phyloP scores from a whole-genome alignment of 1,284 basidiomycete species.

The Thecaphora thlaspeos region DNA sequence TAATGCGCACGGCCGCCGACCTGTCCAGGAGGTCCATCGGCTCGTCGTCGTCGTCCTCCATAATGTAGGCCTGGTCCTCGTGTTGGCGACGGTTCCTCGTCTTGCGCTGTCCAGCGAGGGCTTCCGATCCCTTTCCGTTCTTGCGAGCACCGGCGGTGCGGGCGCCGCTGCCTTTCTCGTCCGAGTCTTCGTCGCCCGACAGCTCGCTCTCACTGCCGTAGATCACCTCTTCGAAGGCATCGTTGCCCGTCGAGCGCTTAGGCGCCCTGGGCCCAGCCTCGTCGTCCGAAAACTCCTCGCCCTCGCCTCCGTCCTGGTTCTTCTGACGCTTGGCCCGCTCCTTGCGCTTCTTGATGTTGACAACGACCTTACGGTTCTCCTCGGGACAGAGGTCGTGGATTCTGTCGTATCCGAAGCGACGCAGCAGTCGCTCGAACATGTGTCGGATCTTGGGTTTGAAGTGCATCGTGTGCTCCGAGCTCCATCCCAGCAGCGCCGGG shows the following conservation, averaged over 20 bases:
- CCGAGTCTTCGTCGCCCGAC: constrained; percentile 35
- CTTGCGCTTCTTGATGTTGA: constrained; percentile 87
- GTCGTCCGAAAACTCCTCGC: constrained; percentile 30
- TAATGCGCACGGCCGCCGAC: constrained; percentile 29
- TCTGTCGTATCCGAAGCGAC: constrained; percentile 84
- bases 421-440: constrained; percentile 92
- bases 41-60: constrained; percentile 85
- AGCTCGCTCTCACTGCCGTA: constrained; percentile 54
- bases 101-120: no score
- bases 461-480: constrained; percentile 96
- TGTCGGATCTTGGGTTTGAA: constrained; percentile 96
- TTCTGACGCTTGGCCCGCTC: constrained; percentile 74
- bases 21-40: constrained; percentile 93
- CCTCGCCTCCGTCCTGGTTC: constrained; percentile 16
- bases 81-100: constrained; percentile 8
- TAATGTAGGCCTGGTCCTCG: constrained; percentile 64
- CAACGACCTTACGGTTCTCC: constrained; percentile 73
- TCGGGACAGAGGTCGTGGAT: constrained; percentile 67
- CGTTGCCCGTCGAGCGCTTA: constrained; percentile 10
- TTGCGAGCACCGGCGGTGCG: constrained; percentile 18
- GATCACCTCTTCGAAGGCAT: constrained; percentile 56
- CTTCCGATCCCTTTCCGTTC: constrained; percentile 15
- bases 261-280: constrained; percentile 33
- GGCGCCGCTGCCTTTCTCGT: constrained; percentile 33
- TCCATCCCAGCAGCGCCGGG: constrained; percentile 83